These are phyloP conservation scores for Wallacemonas rigidus DNA, from an alignment of 208 protist genomes.

Conservation along the genomic window DNA sequence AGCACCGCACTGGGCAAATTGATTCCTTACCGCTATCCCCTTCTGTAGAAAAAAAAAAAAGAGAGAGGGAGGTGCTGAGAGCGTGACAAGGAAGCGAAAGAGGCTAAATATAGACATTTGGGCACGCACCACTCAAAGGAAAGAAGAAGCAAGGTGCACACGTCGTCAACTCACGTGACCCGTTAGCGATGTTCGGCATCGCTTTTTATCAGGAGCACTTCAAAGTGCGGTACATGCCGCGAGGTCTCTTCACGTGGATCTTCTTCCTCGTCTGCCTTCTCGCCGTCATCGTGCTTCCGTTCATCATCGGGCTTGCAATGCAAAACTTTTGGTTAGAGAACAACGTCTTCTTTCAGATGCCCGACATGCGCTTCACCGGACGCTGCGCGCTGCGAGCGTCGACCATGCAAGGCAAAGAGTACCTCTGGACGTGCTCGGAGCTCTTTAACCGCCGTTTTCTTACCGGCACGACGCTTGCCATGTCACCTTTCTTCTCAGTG, in stretches of 20 bases:
- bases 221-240: constrained; percentile 66
- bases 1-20: too few species aligned
- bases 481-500: constrained; percentile 62
- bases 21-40: too few species aligned
- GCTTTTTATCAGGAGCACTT: constrained; percentile 74
- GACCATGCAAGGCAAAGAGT: constrained; percentile 61
- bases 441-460: constrained; percentile 56
- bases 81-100: too few species aligned
- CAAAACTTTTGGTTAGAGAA: constrained; percentile 76
- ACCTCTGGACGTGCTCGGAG: constrained; percentile 79
- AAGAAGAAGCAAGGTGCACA: too few species aligned
- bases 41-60: too few species aligned
- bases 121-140: too few species aligned
- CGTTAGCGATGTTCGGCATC: constrained; percentile 17
- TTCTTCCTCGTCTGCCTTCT: constrained; percentile 69
- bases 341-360: constrained; percentile 52
- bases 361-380: constrained; percentile 56
- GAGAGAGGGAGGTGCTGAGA: too few species aligned
- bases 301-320: constrained; percentile 70
- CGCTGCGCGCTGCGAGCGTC: constrained; percentile 60
- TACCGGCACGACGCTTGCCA: constrained; percentile 29
- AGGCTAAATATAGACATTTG: not conserved
- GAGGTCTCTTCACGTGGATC: constrained; percentile 56
- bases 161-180: not conserved
- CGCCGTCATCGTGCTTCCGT: constrained; percentile 48